Evolutionary conservation across 164 flowering plant genomes (phyloP), one percentile per base, ranked within the genome.

Genomic region (Kalanchoe fedtschenkoi): DNA sequence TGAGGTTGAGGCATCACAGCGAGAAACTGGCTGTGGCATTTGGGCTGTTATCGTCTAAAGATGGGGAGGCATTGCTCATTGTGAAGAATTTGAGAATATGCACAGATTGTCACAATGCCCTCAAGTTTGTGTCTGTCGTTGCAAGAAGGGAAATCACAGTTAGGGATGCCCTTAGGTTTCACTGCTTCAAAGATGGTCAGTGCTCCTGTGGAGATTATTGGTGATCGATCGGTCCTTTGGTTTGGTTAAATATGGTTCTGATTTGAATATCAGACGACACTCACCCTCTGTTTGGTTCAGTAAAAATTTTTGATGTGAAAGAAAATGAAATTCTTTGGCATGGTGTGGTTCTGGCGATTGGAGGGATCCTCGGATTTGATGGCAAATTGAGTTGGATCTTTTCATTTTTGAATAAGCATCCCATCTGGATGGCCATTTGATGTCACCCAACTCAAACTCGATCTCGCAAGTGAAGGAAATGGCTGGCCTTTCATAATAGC

Each of bases 401-500:
- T 86, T 92, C 96, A 88, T 86, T 71, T 84, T 84, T 78, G 86
- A 65, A 69, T 86, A 88, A 13, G 96, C 96, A 75, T 88, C 96
- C 96, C 96, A 88, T 56, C 96, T 73, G 1, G 92, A 88, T 2
- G 96, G 96, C 92, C 96, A 86, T 74, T 83, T 88, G 71, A 86
- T 88, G 64, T 88, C 92, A 63, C 92, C 83, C 73, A 73, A 77
- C 62, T 71, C 86, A 65, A 88, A 88, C 2, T 70, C 19, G 22
- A 88, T 88, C 72, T 88, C 96, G 65, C 86, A 88, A 6, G 82
- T 69, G 66, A 88, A 88, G 9, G 74, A 72, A 35, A 86, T 29
- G 92, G 84, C 70, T 86, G 80, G 5, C 77, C 80, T 71, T 84
- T 83, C 76, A 80, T 86, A 19, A 84, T 67, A 15, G 80, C 74